Evolutionary conservation across 1,139 yeast species (phyloP).

Genomic region (Debaryomyces psychrophilus): DNA sequence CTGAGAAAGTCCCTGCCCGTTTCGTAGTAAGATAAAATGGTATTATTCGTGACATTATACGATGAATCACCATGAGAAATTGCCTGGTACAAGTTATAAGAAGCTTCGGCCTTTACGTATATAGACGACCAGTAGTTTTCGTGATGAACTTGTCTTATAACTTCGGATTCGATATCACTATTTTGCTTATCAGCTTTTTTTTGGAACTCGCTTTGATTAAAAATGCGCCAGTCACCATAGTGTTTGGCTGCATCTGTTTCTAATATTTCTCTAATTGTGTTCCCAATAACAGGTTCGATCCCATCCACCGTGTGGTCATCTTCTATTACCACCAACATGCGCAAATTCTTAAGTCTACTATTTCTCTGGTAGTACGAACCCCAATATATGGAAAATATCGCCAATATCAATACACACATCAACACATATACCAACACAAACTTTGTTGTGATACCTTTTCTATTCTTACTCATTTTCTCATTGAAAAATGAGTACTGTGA

Average conservation of each 20-base stretch:
- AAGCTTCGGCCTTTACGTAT: slow-evolving; percentile 44
- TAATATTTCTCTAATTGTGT: slow-evolving; percentile 24
- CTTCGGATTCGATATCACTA: slow-evolving; percentile 35
- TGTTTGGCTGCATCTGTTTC: slow-evolving; percentile 21
- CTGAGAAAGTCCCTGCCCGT: slow-evolving; percentile 45
- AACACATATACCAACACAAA: slow-evolving; percentile 23
- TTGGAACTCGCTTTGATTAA: slow-evolving; percentile 29
- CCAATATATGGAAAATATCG: slow-evolving; percentile 46
- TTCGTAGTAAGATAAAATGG: slow-evolving; percentile 35
- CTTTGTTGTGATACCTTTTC: slow-evolving; percentile 23
- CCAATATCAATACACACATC: slow-evolving; percentile 36
- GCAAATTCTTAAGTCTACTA: slow-evolving; percentile 33
- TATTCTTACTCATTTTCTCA: slow-evolving; percentile 23
- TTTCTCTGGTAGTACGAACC: slow-evolving; percentile 41
- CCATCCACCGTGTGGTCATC: slow-evolving; percentile 34
- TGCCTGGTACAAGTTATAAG: slow-evolving; percentile 33
- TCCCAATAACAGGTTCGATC: slow-evolving; percentile 37
- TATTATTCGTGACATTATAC: slow-evolving; percentile 31
- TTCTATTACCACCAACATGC: slow-evolving; percentile 45
- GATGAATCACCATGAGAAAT: slow-evolving; percentile 27
- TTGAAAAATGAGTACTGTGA: slow-evolving; percentile 31
- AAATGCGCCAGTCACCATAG: slow-evolving; percentile 46
- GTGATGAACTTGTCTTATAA: slow-evolving; percentile 42
- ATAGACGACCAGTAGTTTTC: slow-evolving; percentile 50
- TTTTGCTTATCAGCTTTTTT: slow-evolving; percentile 33